Evolutionary conservation across 2,329 filamentous ascomycete genomes (phyloP), one percentile per base, ranked within the genome.

Genomic region (Colletotrichum karsti): DNA sequence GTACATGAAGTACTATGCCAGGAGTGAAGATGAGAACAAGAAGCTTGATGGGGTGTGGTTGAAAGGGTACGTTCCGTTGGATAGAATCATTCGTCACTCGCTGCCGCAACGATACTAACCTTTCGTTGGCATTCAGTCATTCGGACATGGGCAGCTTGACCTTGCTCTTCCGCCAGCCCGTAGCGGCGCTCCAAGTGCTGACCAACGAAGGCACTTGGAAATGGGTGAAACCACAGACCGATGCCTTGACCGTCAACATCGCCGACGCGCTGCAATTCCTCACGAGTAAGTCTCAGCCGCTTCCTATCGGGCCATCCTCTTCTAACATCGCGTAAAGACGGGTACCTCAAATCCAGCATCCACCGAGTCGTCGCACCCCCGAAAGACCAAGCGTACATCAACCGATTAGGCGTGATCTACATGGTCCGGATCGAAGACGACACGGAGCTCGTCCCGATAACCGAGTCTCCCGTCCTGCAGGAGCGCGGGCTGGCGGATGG

Each of bases 1-100:
- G 3, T 89, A 89, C 75, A 89, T 89, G 87, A 80, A 85, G 53
- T 89, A 89, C 71, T 79, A 81, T 15, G 77, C 80, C 0, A 82
- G 85, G 7, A 81, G 77, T 0, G 72, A 79, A 2, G 81, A 83
- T n/a, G 80, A 83, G 28, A 84, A 82, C 72, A 76, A 76, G 35
- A 78, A 76, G 46, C 78, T 77, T 5, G 81, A 80, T 0, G 75
- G 78, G 13, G 77, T 83, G 2, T 81, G 20, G 48, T 1, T 51
- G 48, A 51, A 51, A 33, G 48, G 48, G 48, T 51, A 33, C 2
- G 7, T 15, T 8, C 7, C 5, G n/a, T 24, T 5, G 12, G n/a
- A n/a, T n/a, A n/a, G n/a, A n/a, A n/a, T 15, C 13, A 6, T 18
- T 9, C 5, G 37, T 41, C 37, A n/a, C 6, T 7, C 15, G 15